Evolutionary conservation across 2,329 filamentous ascomycete genomes (phyloP).

Genomic region (Penicillium aurantiogriseum): DNA sequence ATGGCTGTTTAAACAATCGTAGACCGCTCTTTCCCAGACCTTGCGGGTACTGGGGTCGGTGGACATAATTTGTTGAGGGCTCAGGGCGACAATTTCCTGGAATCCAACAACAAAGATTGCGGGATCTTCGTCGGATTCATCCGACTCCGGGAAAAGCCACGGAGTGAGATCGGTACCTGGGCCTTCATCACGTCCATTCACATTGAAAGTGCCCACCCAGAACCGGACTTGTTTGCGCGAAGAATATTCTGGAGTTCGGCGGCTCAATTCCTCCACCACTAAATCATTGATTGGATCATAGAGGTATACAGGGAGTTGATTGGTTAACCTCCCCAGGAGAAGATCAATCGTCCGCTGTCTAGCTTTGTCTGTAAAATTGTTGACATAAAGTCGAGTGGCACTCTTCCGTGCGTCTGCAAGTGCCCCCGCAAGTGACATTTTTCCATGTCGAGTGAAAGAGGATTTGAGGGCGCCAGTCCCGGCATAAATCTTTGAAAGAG

Average conservation of each 20-base stretch:
- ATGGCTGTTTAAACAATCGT: slow-evolving; percentile 70
- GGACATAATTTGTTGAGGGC: slow-evolving; percentile 98
- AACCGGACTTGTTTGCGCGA: slow-evolving; percentile 72
- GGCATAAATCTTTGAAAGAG: slow-evolving; percentile 90
- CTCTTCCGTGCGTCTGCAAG: slow-evolving; percentile 95
- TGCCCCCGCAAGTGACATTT: slow-evolving; percentile 91
- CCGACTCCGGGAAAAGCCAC: slow-evolving; percentile 71
- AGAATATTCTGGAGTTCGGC: slow-evolving; percentile 68
- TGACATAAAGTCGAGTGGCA: slow-evolving; percentile 90
- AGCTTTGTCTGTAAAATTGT: slow-evolving; percentile 93
- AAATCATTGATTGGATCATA: slow-evolving; percentile 95
- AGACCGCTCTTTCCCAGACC: slow-evolving; percentile 81
- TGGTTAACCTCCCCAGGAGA: slow-evolving; percentile 79
- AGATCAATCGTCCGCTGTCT: slow-evolving; percentile 94
- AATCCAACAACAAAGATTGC: slow-evolving; percentile 90
- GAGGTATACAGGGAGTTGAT: slow-evolving; percentile 78
- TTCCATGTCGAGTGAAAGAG: slow-evolving; percentile 89
- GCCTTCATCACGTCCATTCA: slow-evolving; percentile 83
- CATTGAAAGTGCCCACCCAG: slow-evolving; percentile 86
- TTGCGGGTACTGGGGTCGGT: slow-evolving; percentile 85
- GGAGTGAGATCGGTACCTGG: slow-evolving; percentile 74
- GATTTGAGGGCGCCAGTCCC: slow-evolving; percentile 94
- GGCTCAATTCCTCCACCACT: slow-evolving; percentile 72
- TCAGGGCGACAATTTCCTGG: slow-evolving; percentile 97
- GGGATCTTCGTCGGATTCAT: slow-evolving; percentile 61